Conservation (phyloP, 257 asterid species). For the Petunia secreta region DNA sequence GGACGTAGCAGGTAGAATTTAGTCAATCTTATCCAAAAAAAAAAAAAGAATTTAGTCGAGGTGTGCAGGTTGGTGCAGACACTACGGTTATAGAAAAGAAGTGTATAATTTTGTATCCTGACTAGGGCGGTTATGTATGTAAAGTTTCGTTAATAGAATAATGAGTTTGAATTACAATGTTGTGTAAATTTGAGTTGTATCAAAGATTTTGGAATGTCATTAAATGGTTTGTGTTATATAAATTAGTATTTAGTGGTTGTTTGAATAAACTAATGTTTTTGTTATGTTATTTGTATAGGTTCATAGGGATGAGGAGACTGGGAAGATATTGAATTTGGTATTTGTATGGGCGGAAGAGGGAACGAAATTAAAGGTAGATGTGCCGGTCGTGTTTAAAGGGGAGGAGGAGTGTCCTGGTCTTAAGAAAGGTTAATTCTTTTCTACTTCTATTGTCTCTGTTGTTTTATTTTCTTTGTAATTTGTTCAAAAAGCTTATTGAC, state of each 20-base stretch:
- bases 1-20: too few species aligned
- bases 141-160: background rate
- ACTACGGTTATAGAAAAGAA: background rate
- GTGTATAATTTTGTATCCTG: too few species aligned
- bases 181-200: background rate
- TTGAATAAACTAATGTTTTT: background rate
- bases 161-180: background rate
- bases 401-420: constrained; percentile 87
- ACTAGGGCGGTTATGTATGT: too few species aligned
- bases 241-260: background rate
- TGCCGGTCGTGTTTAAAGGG: constrained; percentile 83
- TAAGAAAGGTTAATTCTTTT: constrained; percentile 68
- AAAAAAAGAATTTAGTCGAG: too few species aligned
- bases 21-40: too few species aligned
- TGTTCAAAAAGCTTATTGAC: too few species aligned
- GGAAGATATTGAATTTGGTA: constrained; percentile 83
- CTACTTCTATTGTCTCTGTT: background rate
- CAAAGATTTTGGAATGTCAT: background rate
- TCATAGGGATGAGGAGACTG: constrained; percentile 69
- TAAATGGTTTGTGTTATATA: background rate
- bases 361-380: constrained; percentile 69
- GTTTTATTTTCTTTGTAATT: background rate
- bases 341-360: constrained; percentile 98
- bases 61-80: too few species aligned
- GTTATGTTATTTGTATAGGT: constrained; percentile 44